Evolutionary conservation across 129 eudicot species (phyloP).

Genomic region (Logfia minima): DNA sequence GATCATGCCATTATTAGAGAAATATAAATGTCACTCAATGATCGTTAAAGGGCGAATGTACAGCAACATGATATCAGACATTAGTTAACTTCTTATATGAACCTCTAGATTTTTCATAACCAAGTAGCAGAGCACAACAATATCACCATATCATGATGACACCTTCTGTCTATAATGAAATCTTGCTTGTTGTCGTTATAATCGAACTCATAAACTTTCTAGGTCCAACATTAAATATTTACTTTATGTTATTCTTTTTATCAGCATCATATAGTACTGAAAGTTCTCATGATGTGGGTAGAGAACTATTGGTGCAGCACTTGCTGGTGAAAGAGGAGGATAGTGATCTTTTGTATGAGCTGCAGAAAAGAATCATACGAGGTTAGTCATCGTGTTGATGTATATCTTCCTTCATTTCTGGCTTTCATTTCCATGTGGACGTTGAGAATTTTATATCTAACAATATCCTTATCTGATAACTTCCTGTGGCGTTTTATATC

Average conservation of each 20-base stretch:
- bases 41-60: neutral
- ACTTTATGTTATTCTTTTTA: slow-evolving; percentile 6
- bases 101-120: neutral
- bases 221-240: neutral
- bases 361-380: slow-evolving; percentile 58
- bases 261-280: slow-evolving; percentile 57
- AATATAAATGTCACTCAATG: no score
- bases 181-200: neutral
- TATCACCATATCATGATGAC: neutral
- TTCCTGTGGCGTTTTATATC: neutral
- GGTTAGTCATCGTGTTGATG: slow-evolving; percentile 35
- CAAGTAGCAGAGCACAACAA: neutral
- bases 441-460: neutral
- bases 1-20: no score
- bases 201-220: slow-evolving; percentile 6
- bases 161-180: slow-evolving; percentile 4
- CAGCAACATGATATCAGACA: neutral
- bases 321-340: slow-evolving; percentile 73
- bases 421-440: neutral
- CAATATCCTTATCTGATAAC: slow-evolving; percentile 3
- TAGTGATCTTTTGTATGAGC: slow-evolving; percentile 53
- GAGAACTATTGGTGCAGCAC: slow-evolving; percentile 78
- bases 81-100: neutral
- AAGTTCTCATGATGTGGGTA: slow-evolving; percentile 45
- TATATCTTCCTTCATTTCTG: neutral